Percentiles rank a stretch among this genome's conserved stretches.
These are phyloP conservation scores for Plasmodium knowlesi DNA, from an alignment of 169 alveolate species.

Conservation along the genomic window DNA sequence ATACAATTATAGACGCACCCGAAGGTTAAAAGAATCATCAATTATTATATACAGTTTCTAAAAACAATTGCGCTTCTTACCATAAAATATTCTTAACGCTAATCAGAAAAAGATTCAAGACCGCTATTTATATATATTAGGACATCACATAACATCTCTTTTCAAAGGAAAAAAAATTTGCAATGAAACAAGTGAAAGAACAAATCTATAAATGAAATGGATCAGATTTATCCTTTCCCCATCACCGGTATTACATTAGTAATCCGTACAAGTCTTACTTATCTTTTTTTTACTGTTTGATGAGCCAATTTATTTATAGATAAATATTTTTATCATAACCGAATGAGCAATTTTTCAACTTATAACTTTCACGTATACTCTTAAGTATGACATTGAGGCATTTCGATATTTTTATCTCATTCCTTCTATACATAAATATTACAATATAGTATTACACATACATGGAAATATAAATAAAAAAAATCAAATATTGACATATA, in stretches of 20 bases:
- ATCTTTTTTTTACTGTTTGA: background rate
- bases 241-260: background rate
- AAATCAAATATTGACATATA: too few species aligned
- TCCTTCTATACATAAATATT: background rate
- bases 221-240: background rate
- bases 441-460: background rate
- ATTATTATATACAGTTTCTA: background rate
- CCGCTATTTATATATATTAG: background rate
- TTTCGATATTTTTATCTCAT: too few species aligned
- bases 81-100: background rate
- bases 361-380: background rate
- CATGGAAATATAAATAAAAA: background rate
- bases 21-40: too few species aligned
- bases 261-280: background rate
- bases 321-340: background rate
- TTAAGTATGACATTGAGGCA: background rate
- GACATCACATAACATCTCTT: background rate
- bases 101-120: background rate
- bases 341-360: too few species aligned
- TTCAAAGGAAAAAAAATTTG: background rate
- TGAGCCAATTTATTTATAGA: background rate
- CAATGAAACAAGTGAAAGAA: background rate
- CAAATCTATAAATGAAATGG: background rate
- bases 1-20: background rate
- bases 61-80: background rate